These are phyloP conservation scores for Pugionium cornutum DNA, from an alignment of 345 rosid species.

Conservation along the genomic window DNA sequence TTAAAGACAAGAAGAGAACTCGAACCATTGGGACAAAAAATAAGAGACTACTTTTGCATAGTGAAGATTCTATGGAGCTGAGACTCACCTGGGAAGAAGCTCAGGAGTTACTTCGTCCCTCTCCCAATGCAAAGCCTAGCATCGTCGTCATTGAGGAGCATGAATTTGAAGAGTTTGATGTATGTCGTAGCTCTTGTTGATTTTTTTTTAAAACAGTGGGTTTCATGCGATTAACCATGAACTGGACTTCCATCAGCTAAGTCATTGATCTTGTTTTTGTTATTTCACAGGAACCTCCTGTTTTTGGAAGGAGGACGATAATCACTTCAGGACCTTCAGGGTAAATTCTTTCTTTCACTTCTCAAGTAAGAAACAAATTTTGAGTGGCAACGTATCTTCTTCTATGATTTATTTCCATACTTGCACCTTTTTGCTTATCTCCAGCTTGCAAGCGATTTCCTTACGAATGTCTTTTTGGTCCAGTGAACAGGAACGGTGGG, in stretches of 20 bases:
- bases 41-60: slow-evolving; percentile 67
- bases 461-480: slow-evolving; percentile 7
- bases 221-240: slow-evolving; percentile 1
- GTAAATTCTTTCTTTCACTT: slow-evolving; percentile 45
- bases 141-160: slow-evolving; percentile 66
- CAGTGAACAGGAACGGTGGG: slow-evolving; percentile 85
- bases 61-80: slow-evolving; percentile 72
- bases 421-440: slow-evolving; percentile 13
- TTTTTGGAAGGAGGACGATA: slow-evolving; percentile 84
- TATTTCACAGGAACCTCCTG: slow-evolving; percentile 74
- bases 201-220: neutral
- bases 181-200: slow-evolving; percentile 40
- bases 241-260: slow-evolving; percentile 13
- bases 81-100: slow-evolving; percentile 92
- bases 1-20: slow-evolving; percentile 64
- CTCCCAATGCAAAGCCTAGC: slow-evolving; percentile 59
- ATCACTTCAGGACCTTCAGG: slow-evolving; percentile 57
- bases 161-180: slow-evolving; percentile 93
- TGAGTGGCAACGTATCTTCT: slow-evolving; percentile 5
- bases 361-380: neutral
- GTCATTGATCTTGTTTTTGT: slow-evolving; percentile 40
- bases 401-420: slow-evolving; percentile 1
- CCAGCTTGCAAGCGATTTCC: slow-evolving; percentile 12
- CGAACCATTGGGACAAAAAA: slow-evolving; percentile 76
- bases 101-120: slow-evolving; percentile 82